phyloP scores from a whole-genome alignment of 192 early-diverging fungal species.

The Backusella parvicylindrica region DNA sequence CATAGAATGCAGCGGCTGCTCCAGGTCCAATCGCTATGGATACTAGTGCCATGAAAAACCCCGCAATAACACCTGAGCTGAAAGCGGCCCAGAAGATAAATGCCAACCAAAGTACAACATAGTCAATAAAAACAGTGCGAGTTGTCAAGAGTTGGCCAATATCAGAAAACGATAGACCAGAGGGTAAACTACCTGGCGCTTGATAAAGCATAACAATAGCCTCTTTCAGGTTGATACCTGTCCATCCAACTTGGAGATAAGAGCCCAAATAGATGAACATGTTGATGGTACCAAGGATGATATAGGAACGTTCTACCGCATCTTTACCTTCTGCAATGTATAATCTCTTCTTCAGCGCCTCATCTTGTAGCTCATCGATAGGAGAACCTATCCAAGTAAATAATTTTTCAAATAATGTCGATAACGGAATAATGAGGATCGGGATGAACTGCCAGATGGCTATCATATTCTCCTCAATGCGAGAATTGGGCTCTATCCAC shows the following conservation, averaged over 20 bases:
- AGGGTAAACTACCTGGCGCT: neutral
- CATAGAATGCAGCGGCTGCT: conserved; percentile 7
- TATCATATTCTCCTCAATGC: neutral
- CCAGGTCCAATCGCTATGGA: conserved; percentile 14
- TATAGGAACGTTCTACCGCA: neutral
- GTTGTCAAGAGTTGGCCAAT: conserved; percentile 5
- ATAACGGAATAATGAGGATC: neutral
- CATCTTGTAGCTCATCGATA: neutral
- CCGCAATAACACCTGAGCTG: neutral
- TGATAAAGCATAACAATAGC: neutral
- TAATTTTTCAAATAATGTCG: neutral
- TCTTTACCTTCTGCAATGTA: conserved; percentile 10
- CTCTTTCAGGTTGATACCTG: conserved; percentile 10
- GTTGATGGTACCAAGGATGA: conserved; percentile 14
- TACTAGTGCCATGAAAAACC: neutral
- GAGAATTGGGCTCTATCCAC: neutral
- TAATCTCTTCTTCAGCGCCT: neutral
- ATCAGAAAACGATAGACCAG: neutral
- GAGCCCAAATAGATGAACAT: conserved; percentile 9
- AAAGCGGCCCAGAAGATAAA: conserved; percentile 10
- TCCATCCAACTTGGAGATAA: neutral
- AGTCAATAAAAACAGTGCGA: conserved; percentile 3
- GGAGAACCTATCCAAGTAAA: neutral
- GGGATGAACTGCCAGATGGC: neutral
- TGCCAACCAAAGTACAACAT: neutral